phyloP scores from a whole-genome alignment of 2,329 filamentous ascomycete species.

The Cladosporium sphaerospermum region DNA sequence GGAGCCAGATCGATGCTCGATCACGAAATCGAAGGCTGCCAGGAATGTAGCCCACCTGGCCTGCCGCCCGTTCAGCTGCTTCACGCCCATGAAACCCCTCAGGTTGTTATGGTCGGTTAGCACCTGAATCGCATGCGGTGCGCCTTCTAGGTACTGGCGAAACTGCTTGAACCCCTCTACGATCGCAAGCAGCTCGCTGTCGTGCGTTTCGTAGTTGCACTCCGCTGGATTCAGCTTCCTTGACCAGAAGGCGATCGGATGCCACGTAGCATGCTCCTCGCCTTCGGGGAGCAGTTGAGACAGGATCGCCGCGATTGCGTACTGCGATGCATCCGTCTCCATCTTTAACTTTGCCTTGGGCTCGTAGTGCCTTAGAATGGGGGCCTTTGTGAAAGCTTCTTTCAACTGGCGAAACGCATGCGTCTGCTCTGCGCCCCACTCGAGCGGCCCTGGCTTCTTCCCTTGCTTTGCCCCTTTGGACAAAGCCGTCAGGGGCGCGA shows the following conservation, averaged over 20 bases:
- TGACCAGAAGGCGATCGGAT: constrained; percentile 22
- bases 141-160: constrained; percentile 20
- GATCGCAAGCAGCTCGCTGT: constrained; percentile 34
- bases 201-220: constrained; percentile 31
- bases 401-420: not conserved
- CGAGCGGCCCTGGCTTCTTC: not conserved
- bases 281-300: not conserved
- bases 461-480: not conserved
- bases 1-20: constrained; percentile 15
- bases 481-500: not conserved
- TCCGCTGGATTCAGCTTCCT: constrained; percentile 21
- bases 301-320: not conserved
- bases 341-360: not conserved
- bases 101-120: constrained; percentile 28
- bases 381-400: not conserved
- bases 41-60: constrained; percentile 22
- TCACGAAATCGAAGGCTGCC: constrained; percentile 21
- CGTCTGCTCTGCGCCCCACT: not conserved
- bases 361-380: constrained; percentile 1
- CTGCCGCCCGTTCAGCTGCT: constrained; percentile 25
- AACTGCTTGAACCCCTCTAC: constrained; percentile 23
- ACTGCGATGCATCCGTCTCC: constrained; percentile 1
- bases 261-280: not conserved
- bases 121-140: constrained; percentile 18
- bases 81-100: constrained; percentile 26